Base-by-base conservation (phyloP, 2,329 filamentous ascomycete species). In the Penicillium sp. region DNA sequence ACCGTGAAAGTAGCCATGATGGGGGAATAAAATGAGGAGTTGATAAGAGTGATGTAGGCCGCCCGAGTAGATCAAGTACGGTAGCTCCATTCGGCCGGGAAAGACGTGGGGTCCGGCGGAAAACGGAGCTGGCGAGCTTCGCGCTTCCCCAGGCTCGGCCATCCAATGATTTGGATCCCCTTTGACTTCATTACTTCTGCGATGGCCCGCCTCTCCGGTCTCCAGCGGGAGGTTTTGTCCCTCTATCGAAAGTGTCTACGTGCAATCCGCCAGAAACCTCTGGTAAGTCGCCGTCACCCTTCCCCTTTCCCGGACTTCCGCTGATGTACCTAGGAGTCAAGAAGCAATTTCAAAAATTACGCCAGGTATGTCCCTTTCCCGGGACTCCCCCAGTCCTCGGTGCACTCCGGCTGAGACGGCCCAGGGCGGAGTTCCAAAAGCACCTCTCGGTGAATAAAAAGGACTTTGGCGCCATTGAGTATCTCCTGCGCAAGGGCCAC, bases 241-340 rank as follows among this genome's bases (percentile, higher is more conserved):
- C 82, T 99, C 13, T 99, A 97, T 70, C 85, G 92, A 52, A 83
- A 85, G 67, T 97, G 92, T 65, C 77, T 99, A 24, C 84, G 92
- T 53, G 89, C 89, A 65, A 85, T 87, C 53, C 83, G 87, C 54
- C 86, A 85, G 65, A 97, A 99, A 71, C 90, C 92, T 44, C 69
- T 74, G 63, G 90, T 92, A 70, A 63, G 79, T 53, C 22, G 45
- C 25, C 31, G n/a, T 30, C 18, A 20, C 18, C 35, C 30, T 25
- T 38, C 20, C 25, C 20, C 22, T 16, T 4, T 8, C 31, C 14
- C 28, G 18, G 16, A 13, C 30, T 24, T 8, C 16, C n/a, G n/a
- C n/a, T 46, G 24, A 38, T 39, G 14, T 42, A 43, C 30, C n/a
- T 46, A 77, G 74, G 68, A 75, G 36, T 63, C 71, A 6, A 69